These are phyloP conservation scores for Xanthoparmelia taractica DNA, from an alignment of 495 filamentous ascomycete species.

Conservation along the genomic window DNA sequence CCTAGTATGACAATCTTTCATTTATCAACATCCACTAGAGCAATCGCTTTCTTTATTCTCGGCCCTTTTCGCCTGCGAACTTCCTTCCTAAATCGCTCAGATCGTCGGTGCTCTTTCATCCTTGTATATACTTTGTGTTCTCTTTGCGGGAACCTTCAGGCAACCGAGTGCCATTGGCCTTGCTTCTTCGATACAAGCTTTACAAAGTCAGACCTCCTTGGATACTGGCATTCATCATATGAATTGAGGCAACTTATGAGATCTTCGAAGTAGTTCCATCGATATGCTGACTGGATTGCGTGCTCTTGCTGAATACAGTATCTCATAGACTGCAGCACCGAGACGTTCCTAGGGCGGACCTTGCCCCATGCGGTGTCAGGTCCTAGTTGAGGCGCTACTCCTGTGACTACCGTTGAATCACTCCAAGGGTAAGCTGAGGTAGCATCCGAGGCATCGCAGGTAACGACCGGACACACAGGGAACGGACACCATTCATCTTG, in stretches of 20 bases:
- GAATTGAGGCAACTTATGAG: not conserved
- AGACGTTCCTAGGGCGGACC: not conserved
- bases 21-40: not conserved
- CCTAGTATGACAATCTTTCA: not conserved
- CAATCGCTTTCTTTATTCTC: not conserved
- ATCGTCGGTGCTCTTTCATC: not conserved
- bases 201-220: not conserved
- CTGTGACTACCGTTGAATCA: not conserved
- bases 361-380: not conserved
- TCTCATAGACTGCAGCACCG: not conserved
- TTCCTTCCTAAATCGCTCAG: not conserved
- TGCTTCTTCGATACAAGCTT: not conserved
- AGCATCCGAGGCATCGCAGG: too few species aligned
- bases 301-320: not conserved
- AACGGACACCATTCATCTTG: not conserved
- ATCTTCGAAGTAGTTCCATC: not conserved
- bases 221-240: not conserved
- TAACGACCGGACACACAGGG: not conserved
- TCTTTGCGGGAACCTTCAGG: not conserved
- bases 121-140: not conserved
- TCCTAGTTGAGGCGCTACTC: not conserved
- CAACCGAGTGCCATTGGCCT: not conserved
- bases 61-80: not conserved
- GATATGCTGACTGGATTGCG: not conserved
- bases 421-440: too few species aligned